A percentile compares a stretch with the other conserved stretches of the same genome.
These are phyloP conservation scores for Senna siamea DNA, from an alignment of 306 rosid species.

Conservation along the genomic window DNA sequence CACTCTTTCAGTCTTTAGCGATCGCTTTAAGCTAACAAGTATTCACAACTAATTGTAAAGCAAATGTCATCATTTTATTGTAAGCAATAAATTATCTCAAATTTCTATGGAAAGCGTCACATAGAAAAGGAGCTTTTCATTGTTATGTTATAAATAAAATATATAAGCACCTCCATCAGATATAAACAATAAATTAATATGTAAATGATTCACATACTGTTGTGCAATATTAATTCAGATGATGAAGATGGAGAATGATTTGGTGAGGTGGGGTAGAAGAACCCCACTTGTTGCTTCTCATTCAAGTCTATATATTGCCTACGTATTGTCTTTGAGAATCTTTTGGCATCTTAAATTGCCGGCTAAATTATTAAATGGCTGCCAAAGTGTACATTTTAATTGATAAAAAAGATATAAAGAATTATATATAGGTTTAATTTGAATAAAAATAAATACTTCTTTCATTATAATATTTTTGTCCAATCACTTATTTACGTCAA, in stretches of 20 bases:
- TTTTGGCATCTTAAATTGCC: conserved; percentile 18
- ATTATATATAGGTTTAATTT: too few relatives aligned
- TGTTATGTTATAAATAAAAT: neutral
- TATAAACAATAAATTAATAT: too few relatives aligned
- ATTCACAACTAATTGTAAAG: neutral
- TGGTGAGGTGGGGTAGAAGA: conserved; percentile 10
- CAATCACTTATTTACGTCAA: too few relatives aligned
- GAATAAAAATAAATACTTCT: too few relatives aligned
- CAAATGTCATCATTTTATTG: too few relatives aligned
- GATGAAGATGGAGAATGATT: too few relatives aligned
- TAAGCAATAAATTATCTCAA: conserved; percentile 15
- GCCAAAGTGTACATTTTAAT: too few relatives aligned
- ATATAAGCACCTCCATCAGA: neutral
- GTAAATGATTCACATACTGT: too few relatives aligned
- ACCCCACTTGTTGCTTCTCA: conserved; percentile 19
- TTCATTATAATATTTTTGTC: too few relatives aligned
- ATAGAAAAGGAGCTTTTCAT: conserved; percentile 5
- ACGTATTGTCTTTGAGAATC: neutral
- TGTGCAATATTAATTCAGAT: too few relatives aligned
- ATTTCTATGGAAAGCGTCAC: neutral
- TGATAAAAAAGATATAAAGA: too few relatives aligned
- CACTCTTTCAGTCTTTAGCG: conserved; percentile 26
- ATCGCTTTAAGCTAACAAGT: conserved; percentile 34
- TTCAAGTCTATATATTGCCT: conserved; percentile 3
- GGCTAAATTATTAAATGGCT: conserved; percentile 8